Evolutionary conservation across 169 alveolate species (phyloP).

Genomic region (Theileria annulata): DNA sequence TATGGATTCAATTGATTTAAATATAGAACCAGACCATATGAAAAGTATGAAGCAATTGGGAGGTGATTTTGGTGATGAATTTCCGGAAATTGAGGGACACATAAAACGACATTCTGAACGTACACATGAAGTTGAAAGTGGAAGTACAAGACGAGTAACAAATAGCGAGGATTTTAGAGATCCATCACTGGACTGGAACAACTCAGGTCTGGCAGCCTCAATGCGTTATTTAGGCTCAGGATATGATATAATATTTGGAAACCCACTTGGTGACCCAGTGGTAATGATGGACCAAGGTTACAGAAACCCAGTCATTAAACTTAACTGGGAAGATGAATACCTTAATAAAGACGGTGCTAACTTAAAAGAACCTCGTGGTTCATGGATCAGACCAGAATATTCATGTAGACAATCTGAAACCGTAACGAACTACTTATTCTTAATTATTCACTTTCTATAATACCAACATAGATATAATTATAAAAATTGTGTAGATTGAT

Average conservation of each 20-base stretch:
- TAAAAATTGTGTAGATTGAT: slow-evolving; percentile 43
- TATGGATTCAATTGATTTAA: no score
- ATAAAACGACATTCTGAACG: no score
- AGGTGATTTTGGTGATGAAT: no score
- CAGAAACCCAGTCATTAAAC: slow-evolving; percentile 77
- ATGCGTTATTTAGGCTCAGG: slow-evolving; percentile 79
- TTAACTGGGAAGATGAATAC: slow-evolving; percentile 59
- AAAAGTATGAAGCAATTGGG: no score
- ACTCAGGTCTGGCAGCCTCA: slow-evolving; percentile 63
- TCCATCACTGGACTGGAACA: slow-evolving; percentile 8
- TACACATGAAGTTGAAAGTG: not conserved
- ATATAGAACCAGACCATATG: no score
- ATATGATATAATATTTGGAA: slow-evolving; percentile 79
- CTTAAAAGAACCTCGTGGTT: slow-evolving; percentile 78
- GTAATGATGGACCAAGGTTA: slow-evolving; percentile 83
- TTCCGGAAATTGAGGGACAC: no score
- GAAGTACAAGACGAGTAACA: not conserved
- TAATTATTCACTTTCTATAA: no score
- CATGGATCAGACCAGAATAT: slow-evolving; percentile 77
- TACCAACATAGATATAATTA: no score
- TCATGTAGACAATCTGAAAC: slow-evolving; percentile 82
- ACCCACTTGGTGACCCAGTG: slow-evolving; percentile 83
- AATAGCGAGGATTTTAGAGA: not conserved
- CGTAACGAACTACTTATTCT: not conserved
- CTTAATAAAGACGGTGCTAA: slow-evolving; percentile 52